Evolutionary conservation across 225 moss, liverwort and hornwort genomes (phyloP).

Genomic region (Rhytidiadelphus loreus): DNA sequence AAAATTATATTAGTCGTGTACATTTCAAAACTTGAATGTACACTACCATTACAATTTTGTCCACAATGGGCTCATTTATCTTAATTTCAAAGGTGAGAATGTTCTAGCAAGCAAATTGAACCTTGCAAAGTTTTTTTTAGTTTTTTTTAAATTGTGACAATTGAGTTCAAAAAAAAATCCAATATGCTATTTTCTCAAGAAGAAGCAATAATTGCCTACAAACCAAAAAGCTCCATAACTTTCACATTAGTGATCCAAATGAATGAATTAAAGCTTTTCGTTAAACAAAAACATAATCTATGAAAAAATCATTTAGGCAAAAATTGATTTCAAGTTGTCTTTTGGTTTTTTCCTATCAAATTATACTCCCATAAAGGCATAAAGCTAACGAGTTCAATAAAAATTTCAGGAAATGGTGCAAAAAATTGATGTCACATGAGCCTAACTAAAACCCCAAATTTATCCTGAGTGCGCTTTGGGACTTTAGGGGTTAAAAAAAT

Average conservation of each 20-base stretch:
- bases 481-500: neutral
- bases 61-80: too few species aligned
- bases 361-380: accelerated
- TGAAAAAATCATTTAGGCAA: too few species aligned
- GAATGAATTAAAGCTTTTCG: neutral
- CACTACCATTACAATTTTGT: too few species aligned
- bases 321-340: too few species aligned
- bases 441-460: accelerated
- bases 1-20: too few species aligned
- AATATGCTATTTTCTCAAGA: neutral
- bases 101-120: neutral
- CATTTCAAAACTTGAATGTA: too few species aligned
- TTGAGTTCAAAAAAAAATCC: neutral
- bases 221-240: neutral
- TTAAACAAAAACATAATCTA: neutral
- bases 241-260: neutral
- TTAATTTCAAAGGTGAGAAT: accelerated
- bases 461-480: accelerated
- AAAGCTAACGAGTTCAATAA: accelerated
- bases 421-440: neutral
- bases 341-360: too few species aligned
- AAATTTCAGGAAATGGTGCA: accelerated
- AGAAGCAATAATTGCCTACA: neutral
- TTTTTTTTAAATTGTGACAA: neutral
- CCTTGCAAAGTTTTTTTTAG: too few species aligned